phyloP scores from a whole-genome alignment of 768 basidiomycete genomes.

The Mycena rebaudengoi region DNA sequence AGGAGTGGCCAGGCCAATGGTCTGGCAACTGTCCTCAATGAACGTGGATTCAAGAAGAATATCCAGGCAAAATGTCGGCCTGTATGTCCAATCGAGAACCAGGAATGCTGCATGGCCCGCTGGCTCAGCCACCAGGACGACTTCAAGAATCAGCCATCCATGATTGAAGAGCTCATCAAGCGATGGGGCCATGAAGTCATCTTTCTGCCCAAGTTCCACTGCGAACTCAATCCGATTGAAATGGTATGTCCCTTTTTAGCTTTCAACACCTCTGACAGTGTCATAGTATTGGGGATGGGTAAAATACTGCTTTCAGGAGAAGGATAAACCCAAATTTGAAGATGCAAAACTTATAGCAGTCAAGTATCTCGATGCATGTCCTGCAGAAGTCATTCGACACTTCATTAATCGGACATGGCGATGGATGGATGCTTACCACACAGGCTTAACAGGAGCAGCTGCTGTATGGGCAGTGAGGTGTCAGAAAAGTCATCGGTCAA shows the following conservation, averaged over 20 bases:
- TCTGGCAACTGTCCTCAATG: slow-evolving; percentile 30
- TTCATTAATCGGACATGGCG: slow-evolving; percentile 35
- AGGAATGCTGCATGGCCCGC: slow-evolving; percentile 37
- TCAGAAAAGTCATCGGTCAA: slow-evolving; percentile 22
- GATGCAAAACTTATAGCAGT: background rate
- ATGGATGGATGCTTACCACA: slow-evolving; percentile 35
- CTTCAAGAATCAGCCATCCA: slow-evolving; percentile 10
- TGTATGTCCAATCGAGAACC: slow-evolving; percentile 35
- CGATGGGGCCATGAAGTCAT: background rate
- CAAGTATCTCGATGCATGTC: slow-evolving; percentile 36
- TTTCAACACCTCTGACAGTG: no score
- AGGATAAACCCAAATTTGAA: background rate
- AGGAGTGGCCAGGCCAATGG: slow-evolving; percentile 32
- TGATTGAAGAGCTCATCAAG: slow-evolving; percentile 4
- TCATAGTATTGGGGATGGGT: background rate
- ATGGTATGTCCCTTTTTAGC: no score
- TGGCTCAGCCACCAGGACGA: slow-evolving; percentile 38
- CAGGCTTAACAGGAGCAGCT: slow-evolving; percentile 34
- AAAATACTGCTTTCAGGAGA: background rate
- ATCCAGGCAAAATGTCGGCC: slow-evolving; percentile 38
- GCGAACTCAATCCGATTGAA: slow-evolving; percentile 49
- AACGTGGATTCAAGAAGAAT: slow-evolving; percentile 36
- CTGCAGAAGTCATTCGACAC: slow-evolving; percentile 31
- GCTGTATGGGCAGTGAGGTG: slow-evolving; percentile 41
- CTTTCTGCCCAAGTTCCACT: slow-evolving; percentile 34